Conservation (phyloP, 768 basidiomycete genomes). For the Hirschioporus abietinus region DNA sequence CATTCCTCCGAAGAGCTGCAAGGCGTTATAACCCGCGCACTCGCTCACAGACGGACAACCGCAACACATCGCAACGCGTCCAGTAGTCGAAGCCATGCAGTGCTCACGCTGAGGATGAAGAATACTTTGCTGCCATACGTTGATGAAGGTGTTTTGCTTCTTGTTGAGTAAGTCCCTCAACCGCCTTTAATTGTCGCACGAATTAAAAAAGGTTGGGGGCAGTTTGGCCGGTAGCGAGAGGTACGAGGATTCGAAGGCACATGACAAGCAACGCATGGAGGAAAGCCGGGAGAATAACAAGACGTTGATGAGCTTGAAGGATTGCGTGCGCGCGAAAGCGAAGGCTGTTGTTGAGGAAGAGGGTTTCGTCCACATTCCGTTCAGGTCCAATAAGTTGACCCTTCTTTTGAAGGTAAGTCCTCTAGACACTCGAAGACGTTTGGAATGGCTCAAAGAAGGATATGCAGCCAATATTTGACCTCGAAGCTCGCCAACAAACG, state of each 20-base stretch:
- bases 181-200: conserved; percentile 2
- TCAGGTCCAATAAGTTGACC: conserved; percentile 29
- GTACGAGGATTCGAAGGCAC: conserved; percentile 31
- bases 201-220: conserved; percentile 20
- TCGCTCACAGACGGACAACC: conserved; percentile 25
- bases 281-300: conserved; percentile 32
- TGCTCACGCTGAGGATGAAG: conserved; percentile 28
- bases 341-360: conserved; percentile 28
- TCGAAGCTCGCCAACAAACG: conserved; percentile 26
- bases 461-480: conserved; percentile 29
- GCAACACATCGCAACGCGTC: conserved; percentile 27
- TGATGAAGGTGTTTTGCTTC: conserved; percentile 29
- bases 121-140: conserved; percentile 29
- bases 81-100: conserved; percentile 30
- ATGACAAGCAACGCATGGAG: conserved; percentile 30
- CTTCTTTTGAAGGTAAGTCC: conserved; percentile 28
- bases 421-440: neutral
- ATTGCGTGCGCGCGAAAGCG: conserved; percentile 32
- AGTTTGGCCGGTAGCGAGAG: conserved; percentile 33
- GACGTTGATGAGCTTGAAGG: conserved; percentile 31
- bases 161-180: conserved; percentile 27
- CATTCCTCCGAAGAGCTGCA: conserved; percentile 27
- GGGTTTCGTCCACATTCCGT: conserved; percentile 33
- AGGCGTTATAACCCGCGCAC: conserved; percentile 24
- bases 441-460: neutral